Base-by-base conservation (phyloP, 1,284 basidiomycete genomes). In the Ceratobasidium sp. region DNA sequence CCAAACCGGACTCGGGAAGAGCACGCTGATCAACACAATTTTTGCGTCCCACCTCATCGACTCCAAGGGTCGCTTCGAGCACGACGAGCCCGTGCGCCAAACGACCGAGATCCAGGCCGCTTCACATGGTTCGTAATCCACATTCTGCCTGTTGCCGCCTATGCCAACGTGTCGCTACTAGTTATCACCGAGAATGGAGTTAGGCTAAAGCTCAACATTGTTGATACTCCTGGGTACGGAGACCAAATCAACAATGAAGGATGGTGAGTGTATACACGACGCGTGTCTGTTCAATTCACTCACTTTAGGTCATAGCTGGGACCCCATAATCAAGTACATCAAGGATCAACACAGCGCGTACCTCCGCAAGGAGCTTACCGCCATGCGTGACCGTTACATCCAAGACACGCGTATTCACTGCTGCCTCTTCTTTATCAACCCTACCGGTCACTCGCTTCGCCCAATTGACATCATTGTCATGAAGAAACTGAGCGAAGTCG, bases 191-290 rank as follows among this genome's bases (percentile, higher is more conserved):
- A 99, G 86, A 99, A 99, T 82, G 96, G 96, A 77, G 97, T 99
- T 79, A 94, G 93, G 85, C 91, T 99, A 80, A 92, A 95, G 77
- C 89, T 99, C 83, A 99, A 99, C 90, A 98, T 99, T 81, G 96
- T 99, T 82, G 98, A 99, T 86, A 99, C 98, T 6, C 97, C 97
- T 76, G 97, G 98, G 53, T 99, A 98, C 84, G 98, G 97, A 76
- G 98, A 99, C 89, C 95, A 97, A 84, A 93, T 99, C 85, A 98
- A 99, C 91, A 99, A 99, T 86, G 98, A 99, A 86, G 95, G 95
- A 86, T 99, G 98, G 94, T 96, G 83, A 72, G 93, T 88, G 42
- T 78, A 76, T 66, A 63, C 51, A 53, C 39, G 51, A 53, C 40
- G 46, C 64, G 13, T 9, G 66, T 77, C 77, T 80, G 42, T 80